Percentiles rank a stretch among this genome's conserved stretches.
These are phyloP conservation scores for Yamadazyma atmosphaerica DNA, from an alignment of 1,139 yeast genomes.

Conservation along the genomic window DNA sequence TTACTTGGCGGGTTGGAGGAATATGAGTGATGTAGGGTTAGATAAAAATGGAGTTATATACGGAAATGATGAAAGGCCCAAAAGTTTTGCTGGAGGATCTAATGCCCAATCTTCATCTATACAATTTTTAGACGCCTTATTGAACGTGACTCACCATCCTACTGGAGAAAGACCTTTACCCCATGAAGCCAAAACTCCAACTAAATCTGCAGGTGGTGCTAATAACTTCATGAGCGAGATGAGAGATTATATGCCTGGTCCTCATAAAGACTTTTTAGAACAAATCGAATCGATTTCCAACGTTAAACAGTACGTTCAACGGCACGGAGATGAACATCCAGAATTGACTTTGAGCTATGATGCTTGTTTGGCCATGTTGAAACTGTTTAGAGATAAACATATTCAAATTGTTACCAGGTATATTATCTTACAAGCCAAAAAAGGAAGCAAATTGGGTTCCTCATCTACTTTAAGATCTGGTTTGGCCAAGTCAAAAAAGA, in stretches of 20 bases:
- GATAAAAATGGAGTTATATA: constrained; percentile 73
- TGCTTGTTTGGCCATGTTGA: constrained; percentile 87
- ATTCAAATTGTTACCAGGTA: constrained; percentile 90
- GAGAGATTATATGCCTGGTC: constrained; percentile 87
- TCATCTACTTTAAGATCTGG: constrained; percentile 60
- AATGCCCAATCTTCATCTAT: constrained; percentile 91
- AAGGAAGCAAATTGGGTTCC: constrained; percentile 53
- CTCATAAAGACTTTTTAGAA: constrained; percentile 71
- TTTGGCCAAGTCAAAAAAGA: constrained; percentile 49
- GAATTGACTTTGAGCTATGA: constrained; percentile 76
- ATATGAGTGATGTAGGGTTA: constrained; percentile 85
- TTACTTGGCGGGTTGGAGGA: constrained; percentile 90
- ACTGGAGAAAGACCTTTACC: constrained; percentile 62
- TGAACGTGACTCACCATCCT: constrained; percentile 75
- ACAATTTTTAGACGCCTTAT: constrained; percentile 77
- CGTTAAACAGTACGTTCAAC: constrained; percentile 62
- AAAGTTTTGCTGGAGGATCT: constrained; percentile 83
- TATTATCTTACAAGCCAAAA: constrained; percentile 73
- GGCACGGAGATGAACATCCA: constrained; percentile 37
- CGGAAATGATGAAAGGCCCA: constrained; percentile 61
- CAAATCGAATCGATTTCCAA: constrained; percentile 57
- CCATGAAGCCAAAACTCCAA: constrained; percentile 16
- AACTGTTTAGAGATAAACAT: constrained; percentile 87
- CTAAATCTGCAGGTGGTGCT: constrained; percentile 10
- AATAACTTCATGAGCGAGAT: constrained; percentile 78